Conservation (phyloP, 2,329 filamentous ascomycete genomes). For the Elsinoe batatas region DNA sequence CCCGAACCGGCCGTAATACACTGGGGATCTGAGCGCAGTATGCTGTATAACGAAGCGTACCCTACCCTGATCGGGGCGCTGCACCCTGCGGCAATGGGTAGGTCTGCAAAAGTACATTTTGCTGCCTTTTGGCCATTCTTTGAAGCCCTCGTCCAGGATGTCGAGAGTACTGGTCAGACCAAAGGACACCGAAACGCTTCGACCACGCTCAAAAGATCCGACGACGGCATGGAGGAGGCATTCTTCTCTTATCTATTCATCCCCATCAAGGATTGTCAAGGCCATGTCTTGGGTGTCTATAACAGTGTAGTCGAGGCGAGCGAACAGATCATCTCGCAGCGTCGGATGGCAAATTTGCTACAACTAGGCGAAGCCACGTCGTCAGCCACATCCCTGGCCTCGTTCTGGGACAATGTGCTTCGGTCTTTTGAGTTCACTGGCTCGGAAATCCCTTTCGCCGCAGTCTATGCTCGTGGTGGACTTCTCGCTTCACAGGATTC, state of each 20-base stretch:
- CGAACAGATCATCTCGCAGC: not conserved
- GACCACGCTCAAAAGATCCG: not conserved
- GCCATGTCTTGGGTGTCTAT: not conserved
- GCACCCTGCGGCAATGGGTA: conserved; percentile 12
- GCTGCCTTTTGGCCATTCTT: not conserved
- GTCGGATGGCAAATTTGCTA: conserved; percentile 5
- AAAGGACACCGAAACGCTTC: not conserved
- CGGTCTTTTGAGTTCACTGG: not conserved
- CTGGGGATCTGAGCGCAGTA: conserved; percentile 12
- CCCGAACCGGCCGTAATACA: conserved; percentile 11
- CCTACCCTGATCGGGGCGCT: conserved; percentile 16
- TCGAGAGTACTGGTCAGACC: not conserved
- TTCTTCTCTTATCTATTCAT: conserved; percentile 5
- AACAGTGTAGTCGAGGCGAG: not conserved
- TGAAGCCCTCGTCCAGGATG: not conserved
- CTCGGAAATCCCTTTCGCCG: conserved; percentile 7
- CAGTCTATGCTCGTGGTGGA: conserved; percentile 3
- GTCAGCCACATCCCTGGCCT: not conserved
- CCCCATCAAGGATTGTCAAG: not conserved
- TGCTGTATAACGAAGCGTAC: conserved; percentile 21
- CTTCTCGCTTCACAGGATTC: not conserved
- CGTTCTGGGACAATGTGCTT: not conserved
- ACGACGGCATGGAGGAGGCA: not conserved
- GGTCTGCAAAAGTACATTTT: not conserved
- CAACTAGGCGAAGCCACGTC: not conserved